These are phyloP conservation scores for Talaromyces sp. DNA, from an alignment of 2,329 filamentous ascomycete species.

Conservation along the genomic window DNA sequence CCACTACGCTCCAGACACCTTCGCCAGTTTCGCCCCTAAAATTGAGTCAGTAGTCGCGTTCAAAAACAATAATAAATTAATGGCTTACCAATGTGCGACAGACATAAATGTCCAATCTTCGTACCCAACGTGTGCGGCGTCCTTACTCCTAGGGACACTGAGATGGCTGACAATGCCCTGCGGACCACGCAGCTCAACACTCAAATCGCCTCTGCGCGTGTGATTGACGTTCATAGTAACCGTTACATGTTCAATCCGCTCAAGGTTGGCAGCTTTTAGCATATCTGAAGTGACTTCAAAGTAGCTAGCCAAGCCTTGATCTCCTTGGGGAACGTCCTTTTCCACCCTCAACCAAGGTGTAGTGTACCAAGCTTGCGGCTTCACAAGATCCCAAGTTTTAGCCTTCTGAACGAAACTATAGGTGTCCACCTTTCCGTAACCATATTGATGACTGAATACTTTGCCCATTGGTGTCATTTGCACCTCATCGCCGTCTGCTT, in stretches of 20 bases:
- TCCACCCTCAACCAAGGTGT: conserved; percentile 93
- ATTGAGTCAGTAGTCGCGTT: not conserved
- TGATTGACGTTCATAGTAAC: conserved; percentile 97
- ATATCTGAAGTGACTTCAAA: conserved; percentile 80
- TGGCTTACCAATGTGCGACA: conserved; percentile 84
- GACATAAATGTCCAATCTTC: conserved; percentile 99
- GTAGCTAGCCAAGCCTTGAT: conserved; percentile 71
- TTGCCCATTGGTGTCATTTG: conserved; percentile 76
- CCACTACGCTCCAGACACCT: conserved; percentile 85
- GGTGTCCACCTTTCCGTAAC: conserved; percentile 92
- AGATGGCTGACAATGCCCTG: conserved; percentile 78
- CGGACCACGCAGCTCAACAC: conserved; percentile 86
- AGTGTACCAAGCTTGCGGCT: conserved; percentile 92
- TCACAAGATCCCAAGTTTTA: conserved; percentile 81
- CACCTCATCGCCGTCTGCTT: conserved; percentile 72
- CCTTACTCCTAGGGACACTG: conserved; percentile 68
- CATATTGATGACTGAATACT: conserved; percentile 90
- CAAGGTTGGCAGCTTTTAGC: conserved; percentile 77
- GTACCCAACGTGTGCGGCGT: conserved; percentile 68
- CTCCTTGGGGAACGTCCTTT: conserved; percentile 78
- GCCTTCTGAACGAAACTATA: conserved; percentile 80
- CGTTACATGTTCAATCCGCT: conserved; percentile 87
- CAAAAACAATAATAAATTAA: not conserved
- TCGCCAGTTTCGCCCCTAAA: conserved; percentile 78
- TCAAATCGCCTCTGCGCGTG: conserved; percentile 81